These are phyloP conservation scores for Phaeosphaeria sp. DNA, from an alignment of 2,329 filamentous ascomycete species.

Conservation along the genomic window DNA sequence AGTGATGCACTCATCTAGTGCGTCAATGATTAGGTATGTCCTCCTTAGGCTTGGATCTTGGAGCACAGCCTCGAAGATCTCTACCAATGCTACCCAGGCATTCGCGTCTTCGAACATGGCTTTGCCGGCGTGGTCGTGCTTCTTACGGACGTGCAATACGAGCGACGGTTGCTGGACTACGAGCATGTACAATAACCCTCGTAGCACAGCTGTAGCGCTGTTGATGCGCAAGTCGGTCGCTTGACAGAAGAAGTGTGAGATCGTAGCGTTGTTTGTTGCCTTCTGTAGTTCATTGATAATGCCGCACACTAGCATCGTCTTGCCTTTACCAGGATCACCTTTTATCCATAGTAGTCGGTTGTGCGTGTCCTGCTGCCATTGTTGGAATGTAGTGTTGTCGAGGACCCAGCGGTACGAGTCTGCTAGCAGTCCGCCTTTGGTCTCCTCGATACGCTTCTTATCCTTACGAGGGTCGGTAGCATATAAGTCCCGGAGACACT, in stretches of 20 bases:
- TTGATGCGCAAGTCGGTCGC: too few species aligned
- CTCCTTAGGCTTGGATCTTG: background rate
- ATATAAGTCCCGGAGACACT: background rate
- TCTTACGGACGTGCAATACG: too few species aligned
- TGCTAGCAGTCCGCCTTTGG: background rate
- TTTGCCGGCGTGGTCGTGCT: too few species aligned
- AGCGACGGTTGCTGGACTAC: too few species aligned
- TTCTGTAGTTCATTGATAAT: background rate
- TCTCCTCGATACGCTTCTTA: too few species aligned
- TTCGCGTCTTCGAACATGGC: too few species aligned
- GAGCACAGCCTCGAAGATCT: conserved; percentile 42
- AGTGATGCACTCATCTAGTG: background rate
- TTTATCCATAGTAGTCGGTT: background rate
- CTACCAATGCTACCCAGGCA: background rate
- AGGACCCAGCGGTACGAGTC: background rate
- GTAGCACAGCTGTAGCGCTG: too few species aligned
- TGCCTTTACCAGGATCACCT: conserved; percentile 1
- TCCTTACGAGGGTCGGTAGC: background rate
- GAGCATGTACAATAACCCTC: too few species aligned
- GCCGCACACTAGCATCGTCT: too few species aligned
- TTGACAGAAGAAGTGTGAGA: background rate
- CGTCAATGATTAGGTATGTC: background rate
- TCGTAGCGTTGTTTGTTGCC: background rate
- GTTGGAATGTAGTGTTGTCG: background rate
- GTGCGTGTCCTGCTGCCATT: background rate